Base-by-base conservation (phyloP, 1,284 basidiomycete species). In the Cryptococcus amylolentus region DNA sequence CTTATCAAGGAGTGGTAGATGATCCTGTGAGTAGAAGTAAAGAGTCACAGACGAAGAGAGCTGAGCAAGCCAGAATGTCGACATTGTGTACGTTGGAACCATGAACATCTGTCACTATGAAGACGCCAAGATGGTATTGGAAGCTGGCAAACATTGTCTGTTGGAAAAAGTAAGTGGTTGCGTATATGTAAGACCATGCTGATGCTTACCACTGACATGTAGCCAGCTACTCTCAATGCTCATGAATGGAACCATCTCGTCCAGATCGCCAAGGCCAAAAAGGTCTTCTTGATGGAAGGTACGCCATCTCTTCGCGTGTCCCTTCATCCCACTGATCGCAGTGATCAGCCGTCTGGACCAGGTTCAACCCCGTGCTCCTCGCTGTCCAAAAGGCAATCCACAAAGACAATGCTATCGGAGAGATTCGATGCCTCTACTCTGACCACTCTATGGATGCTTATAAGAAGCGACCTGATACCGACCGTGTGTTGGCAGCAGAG, bases 41-140 rank as follows among this genome's bases (percentile, higher is more conserved):
- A 28, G 37, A 42, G 16, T 16, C 3, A 20, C 27, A 48, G 35
- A 16, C 31, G 46, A 20, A 10, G 13, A 23, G 26, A 26, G 35
- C 23, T 57, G 16, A 9, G 18, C 10, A 16, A n/a, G 18, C 13
- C 26, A 74, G 64, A 66, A 80, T 41, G 75, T 81, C 23, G 64
- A 80, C 49, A 77, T 78, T 42, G 69, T 81, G 39, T 82, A 81
- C 68, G 66, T 82, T 44, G 81, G 79, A 18, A 79, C 81, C 1
- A 78, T 79, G 23, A 78, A 81, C 52, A 70, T 74, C 2, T 68
- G 69, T 39, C 80, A 82, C 64, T 80, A 78, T 55, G 69, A 71
- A 14, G 75, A 80, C 52, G 68, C 68, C 1, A 70, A 77, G 46
- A 67, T 73, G 6, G 77, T 76, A 2, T 66, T 82, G 12, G 64